These are phyloP conservation scores for Aureobasidium subglaciale DNA, from an alignment of 2,329 filamentous ascomycete genomes.

Conservation along the genomic window DNA sequence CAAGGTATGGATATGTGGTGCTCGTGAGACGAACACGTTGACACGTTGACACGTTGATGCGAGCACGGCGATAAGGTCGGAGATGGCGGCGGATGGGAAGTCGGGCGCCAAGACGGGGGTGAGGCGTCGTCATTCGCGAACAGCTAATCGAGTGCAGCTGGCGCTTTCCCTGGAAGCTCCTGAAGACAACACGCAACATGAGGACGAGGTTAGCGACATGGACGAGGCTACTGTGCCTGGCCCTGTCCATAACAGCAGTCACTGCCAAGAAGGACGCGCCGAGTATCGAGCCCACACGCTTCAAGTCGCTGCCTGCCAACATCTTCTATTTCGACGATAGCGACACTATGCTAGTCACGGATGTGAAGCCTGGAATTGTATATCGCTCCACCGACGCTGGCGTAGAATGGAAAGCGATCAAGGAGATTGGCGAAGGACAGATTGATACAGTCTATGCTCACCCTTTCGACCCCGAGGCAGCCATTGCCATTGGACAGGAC, in stretches of 20 bases:
- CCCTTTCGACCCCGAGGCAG: conserved; percentile 68
- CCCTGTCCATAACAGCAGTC: conserved; percentile 13
- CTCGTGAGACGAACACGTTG: no score
- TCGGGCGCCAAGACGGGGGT: conserved; percentile 1
- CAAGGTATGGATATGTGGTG: no score
- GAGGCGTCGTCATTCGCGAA: conserved; percentile 9
- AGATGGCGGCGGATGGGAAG: background rate
- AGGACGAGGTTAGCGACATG: conserved; percentile 7
- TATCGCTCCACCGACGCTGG: conserved; percentile 79
- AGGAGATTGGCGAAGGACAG: conserved; percentile 57
- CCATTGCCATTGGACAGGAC: conserved; percentile 65
- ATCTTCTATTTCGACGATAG: conserved; percentile 90
- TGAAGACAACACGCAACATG: conserved; percentile 4
- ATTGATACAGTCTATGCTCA: conserved; percentile 64
- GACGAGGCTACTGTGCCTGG: conserved; percentile 8
- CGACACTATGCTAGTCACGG: conserved; percentile 70
- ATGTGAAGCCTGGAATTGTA: conserved; percentile 56
- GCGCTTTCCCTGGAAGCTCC: background rate
- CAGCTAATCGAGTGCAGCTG: background rate
- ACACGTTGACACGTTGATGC: background rate
- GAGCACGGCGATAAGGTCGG: background rate
- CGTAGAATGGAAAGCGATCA: conserved; percentile 61
- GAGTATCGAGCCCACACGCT: conserved; percentile 55
- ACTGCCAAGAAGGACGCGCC: conserved; percentile 40
- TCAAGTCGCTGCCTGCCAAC: conserved; percentile 59